Evolutionary conservation across 2,329 filamentous ascomycete genomes (phyloP).

Genomic region (Ophiocordyceps australis): DNA sequence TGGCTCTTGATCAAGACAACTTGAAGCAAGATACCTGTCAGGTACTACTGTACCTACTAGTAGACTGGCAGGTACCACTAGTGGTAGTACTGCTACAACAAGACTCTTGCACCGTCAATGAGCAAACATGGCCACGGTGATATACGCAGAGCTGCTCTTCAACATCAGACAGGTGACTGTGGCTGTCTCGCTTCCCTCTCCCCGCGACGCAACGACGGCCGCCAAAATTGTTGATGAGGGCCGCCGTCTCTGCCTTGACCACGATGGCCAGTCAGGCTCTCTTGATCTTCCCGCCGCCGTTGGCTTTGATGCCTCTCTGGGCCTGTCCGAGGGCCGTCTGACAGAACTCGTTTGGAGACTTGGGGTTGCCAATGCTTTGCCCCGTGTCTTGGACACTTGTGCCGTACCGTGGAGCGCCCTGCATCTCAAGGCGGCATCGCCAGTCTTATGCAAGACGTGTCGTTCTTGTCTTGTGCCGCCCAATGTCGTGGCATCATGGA

Average conservation of each 20-base stretch:
- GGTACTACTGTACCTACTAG: too few species aligned
- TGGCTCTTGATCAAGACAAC: too few species aligned
- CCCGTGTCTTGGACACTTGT: constrained; percentile 16
- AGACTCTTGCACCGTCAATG: too few species aligned
- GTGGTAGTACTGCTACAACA: too few species aligned
- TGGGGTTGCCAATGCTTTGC: constrained; percentile 6
- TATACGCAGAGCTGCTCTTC: constrained; percentile 47
- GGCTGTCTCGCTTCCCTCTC: constrained; percentile 28
- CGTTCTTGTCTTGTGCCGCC: constrained; percentile 15
- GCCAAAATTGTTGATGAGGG: constrained; percentile 26
- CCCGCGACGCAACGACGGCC: constrained; percentile 20
- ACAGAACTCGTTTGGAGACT: constrained; percentile 34
- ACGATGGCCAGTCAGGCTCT: constrained; percentile 17
- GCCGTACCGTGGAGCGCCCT: constrained; percentile 36
- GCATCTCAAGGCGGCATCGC: constrained; percentile 20
- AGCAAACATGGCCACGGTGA: constrained; percentile 10
- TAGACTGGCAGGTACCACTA: too few species aligned
- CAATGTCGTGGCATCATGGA: constrained; percentile 44
- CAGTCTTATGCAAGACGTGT: constrained; percentile 25
- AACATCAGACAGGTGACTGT: constrained; percentile 48
- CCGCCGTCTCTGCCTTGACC: constrained; percentile 24
- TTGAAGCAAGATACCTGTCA: too few species aligned
- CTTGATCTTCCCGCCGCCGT: constrained; percentile 25
- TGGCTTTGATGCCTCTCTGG: constrained; percentile 14
- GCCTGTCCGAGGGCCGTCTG: constrained; percentile 13